phyloP scores from a whole-genome alignment of 805 yeast species.

The Cyberlindnera meyerae region DNA sequence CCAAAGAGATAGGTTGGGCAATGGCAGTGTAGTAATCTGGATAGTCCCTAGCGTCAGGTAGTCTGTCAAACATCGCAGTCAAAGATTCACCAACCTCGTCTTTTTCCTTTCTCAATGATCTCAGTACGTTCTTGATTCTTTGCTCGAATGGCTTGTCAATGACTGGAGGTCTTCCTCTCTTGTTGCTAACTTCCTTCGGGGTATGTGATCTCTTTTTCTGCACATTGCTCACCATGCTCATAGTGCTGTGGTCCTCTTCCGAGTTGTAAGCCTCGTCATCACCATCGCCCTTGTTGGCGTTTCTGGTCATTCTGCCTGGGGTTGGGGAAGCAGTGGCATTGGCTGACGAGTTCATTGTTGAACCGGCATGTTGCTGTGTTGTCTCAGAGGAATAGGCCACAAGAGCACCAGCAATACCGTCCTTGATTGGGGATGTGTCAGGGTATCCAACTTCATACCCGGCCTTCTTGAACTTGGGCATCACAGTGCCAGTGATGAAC shows the following conservation, averaged over 20 bases:
- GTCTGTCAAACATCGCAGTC: constrained; percentile 67
- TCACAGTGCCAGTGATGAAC: constrained; percentile 32
- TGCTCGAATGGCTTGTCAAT: constrained; percentile 90
- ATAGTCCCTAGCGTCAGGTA: constrained; percentile 58
- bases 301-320: too few relatives aligned
- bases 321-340: constrained; percentile 8
- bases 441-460: constrained; percentile 36
- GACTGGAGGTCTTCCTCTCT: constrained; percentile 88
- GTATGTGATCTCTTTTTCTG: constrained; percentile 9
- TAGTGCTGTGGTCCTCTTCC: constrained; percentile 7
- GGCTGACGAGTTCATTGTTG: constrained; percentile 4
- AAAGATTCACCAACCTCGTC: constrained; percentile 47
- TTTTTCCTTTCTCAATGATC: constrained; percentile 71
- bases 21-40: constrained; percentile 44
- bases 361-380: constrained; percentile 2
- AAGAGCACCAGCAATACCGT: constrained; percentile 19
- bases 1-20: constrained; percentile 58
- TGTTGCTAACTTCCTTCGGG: constrained; percentile 29
- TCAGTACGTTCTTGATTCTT: constrained; percentile 80
- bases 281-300: constrained; percentile 6
- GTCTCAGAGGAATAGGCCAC: constrained; percentile 11
- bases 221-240: neutral
- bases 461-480: constrained; percentile 30
- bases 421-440: constrained; percentile 28
- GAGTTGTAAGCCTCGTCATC: constrained; percentile 13